phyloP scores from a whole-genome alignment of 257 asterid genomes.

The Fraxinus excelsior region DNA sequence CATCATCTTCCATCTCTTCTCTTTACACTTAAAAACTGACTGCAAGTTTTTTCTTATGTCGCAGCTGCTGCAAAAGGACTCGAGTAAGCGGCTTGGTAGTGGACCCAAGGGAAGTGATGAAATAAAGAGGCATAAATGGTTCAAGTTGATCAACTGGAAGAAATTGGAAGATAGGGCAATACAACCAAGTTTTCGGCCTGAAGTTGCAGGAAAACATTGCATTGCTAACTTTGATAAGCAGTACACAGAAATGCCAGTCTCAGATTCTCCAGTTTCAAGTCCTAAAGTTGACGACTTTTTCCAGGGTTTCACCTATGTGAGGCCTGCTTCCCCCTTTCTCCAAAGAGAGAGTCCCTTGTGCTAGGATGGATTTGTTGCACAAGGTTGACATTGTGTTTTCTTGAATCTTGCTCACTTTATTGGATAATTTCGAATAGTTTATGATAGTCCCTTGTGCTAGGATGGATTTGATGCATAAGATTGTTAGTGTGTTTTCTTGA shows the following conservation, averaged over 20 bases:
- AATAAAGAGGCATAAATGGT: constrained; percentile 54
- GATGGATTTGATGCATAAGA: constrained; percentile 3
- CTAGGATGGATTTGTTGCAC: constrained; percentile 18
- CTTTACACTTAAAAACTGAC: constrained; percentile 6
- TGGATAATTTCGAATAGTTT: background rate
- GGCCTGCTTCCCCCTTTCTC: constrained; percentile 55
- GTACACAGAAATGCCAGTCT: constrained; percentile 57
- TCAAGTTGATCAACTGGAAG: constrained; percentile 56
- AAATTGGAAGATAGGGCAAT: constrained; percentile 46
- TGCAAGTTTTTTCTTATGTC: constrained; percentile 2
- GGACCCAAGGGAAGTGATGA: constrained; percentile 50
- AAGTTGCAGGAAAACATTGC: constrained; percentile 48
- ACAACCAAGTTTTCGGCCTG: constrained; percentile 49
- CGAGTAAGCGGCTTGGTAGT: constrained; percentile 44
- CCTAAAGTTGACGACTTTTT: constrained; percentile 46
- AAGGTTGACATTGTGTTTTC: constrained; percentile 9
- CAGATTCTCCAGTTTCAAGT: constrained; percentile 60
- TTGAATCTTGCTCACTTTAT: background rate
- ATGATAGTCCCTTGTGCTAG: constrained; percentile 30
- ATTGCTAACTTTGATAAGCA: constrained; percentile 50
- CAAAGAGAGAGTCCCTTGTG: constrained; percentile 34
- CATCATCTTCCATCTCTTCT: background rate
- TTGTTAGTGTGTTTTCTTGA: constrained; percentile 5
- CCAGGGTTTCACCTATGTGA: constrained; percentile 50
- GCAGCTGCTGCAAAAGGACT: constrained; percentile 61